Evolutionary conservation across 805 yeast species (phyloP), one percentile per base, ranked within the genome.

Genomic region (Sugiyamaella mastotermitis): DNA sequence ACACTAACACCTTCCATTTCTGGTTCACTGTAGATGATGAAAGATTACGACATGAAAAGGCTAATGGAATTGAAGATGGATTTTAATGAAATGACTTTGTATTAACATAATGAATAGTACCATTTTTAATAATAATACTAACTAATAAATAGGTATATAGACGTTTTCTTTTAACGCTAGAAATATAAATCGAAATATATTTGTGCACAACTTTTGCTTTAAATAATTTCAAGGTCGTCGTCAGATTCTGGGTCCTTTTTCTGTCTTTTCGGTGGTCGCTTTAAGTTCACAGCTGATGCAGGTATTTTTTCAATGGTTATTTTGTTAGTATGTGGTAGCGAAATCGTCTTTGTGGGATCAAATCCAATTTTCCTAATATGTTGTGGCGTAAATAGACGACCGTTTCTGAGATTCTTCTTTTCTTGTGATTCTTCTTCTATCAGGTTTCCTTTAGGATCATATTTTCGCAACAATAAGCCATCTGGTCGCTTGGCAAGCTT

Each of bases 21-120:
- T 76, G 81, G 81, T 69, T 72, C 67, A 55, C 57, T 38, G 52
- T 68, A 3, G 51, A 50, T 36, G 45, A 37, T 16, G 47, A 40
- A 25, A 16, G 53, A 19, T 30, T 44, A 27, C 27, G 14, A 10
- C 28, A 29, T 3, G 51, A 45, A 27, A 38, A 38, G 29, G 31
- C 24, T 10, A 13, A 7, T 8, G 47, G 46, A 4, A 29, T 43
- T 15, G 11, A 20, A 18, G 50, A 43, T 27, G 43, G 42, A 5
- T 42, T 37, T 21, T 42, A 28, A 25, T n/a, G n/a, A n/a, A n/a
- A n/a, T n/a, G n/a, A n/a, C n/a, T n/a, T n/a, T n/a, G n/a, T n/a
- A n/a, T n/a, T n/a, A n/a, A n/a, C n/a, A n/a, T n/a, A n/a, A n/a
- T n/a, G n/a, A n/a, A n/a, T n/a, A n/a, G n/a, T n/a, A n/a, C n/a